These are phyloP conservation scores for Chalciporus piperatus DNA, from an alignment of 768 basidiomycete genomes.

Conservation along the genomic window DNA sequence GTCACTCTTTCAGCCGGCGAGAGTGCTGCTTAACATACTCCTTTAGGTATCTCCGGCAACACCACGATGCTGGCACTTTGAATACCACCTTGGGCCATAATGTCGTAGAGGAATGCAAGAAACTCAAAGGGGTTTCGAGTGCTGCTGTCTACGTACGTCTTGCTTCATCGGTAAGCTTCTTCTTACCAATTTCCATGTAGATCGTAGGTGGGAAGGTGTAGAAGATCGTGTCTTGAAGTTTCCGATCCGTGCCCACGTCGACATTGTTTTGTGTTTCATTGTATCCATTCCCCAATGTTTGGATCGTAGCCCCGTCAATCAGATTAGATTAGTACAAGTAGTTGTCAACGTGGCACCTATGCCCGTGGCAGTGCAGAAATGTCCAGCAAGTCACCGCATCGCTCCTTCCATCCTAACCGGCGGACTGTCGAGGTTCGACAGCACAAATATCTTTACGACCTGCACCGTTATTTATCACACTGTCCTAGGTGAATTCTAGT, in stretches of 20 bases:
- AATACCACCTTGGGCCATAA: slow-evolving; percentile 52
- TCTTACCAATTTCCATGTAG: slow-evolving; percentile 2
- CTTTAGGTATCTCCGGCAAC: slow-evolving; percentile 60
- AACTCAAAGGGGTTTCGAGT: slow-evolving; percentile 49
- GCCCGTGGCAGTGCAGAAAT: slow-evolving; percentile 15
- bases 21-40: no score
- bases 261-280: background rate
- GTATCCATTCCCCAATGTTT: background rate
- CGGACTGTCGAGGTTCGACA: background rate
- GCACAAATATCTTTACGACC: background rate
- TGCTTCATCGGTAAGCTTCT: background rate
- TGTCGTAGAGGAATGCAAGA: slow-evolving; percentile 61
- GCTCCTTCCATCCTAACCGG: background rate
- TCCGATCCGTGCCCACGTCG: background rate
- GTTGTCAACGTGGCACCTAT: slow-evolving; percentile 16
- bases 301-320: background rate
- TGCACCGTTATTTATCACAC: background rate
- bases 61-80: slow-evolving; percentile 49
- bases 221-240: background rate
- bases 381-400: no score
- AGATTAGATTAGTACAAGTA: slow-evolving; percentile 4
- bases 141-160: slow-evolving; percentile 24
- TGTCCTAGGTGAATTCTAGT: background rate
- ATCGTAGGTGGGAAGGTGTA: slow-evolving; percentile 24
- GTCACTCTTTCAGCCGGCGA: background rate